A percentile compares a stretch with the other conserved stretches of the same genome.
phyloP scores from a whole-genome alignment of 495 filamentous ascomycete species.

The Cryomyces minteri region DNA sequence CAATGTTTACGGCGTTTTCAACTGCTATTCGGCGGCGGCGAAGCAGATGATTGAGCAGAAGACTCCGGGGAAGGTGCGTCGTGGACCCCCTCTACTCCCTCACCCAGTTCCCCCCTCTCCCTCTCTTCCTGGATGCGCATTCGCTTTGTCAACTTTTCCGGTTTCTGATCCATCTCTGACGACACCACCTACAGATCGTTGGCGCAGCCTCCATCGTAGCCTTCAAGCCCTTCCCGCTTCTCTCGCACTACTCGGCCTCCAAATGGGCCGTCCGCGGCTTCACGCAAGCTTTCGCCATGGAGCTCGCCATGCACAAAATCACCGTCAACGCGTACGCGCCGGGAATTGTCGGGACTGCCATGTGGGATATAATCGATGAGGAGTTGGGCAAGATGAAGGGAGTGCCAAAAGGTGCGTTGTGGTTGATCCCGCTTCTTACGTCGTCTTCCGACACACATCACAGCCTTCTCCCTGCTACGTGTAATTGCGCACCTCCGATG shows the following conservation, averaged over 20 bases:
- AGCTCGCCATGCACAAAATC: constrained; percentile 35
- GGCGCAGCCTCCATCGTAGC: constrained; percentile 26
- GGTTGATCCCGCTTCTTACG: no score
- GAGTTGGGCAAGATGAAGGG: constrained; percentile 27
- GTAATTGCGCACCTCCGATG: no score
- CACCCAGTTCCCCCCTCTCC: neutral
- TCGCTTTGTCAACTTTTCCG: no score
- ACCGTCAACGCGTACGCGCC: constrained; percentile 45
- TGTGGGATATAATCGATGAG: constrained; percentile 42
- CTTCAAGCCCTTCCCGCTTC: constrained; percentile 31
- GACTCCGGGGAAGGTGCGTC: constrained; percentile 30
- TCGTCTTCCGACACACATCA: no score
- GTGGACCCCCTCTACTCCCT: constrained; percentile 14
- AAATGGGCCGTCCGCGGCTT: constrained; percentile 44
- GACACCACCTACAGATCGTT: neutral
- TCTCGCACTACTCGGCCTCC: constrained; percentile 36
- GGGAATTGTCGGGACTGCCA: constrained; percentile 39
- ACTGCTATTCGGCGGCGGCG: constrained; percentile 35
- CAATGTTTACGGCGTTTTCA: constrained; percentile 38
- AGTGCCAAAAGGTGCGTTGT: constrained; percentile 14
- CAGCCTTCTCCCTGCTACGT: no score
- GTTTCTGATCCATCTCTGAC: no score
- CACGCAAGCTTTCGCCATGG: constrained; percentile 37
- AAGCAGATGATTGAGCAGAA: constrained; percentile 34
- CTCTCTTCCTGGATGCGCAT: no score